A percentile compares a stretch with the other conserved stretches of the same genome.
Evolutionary conservation across 768 basidiomycete genomes (phyloP).

Genomic region (Boletus vermiculosoides): DNA sequence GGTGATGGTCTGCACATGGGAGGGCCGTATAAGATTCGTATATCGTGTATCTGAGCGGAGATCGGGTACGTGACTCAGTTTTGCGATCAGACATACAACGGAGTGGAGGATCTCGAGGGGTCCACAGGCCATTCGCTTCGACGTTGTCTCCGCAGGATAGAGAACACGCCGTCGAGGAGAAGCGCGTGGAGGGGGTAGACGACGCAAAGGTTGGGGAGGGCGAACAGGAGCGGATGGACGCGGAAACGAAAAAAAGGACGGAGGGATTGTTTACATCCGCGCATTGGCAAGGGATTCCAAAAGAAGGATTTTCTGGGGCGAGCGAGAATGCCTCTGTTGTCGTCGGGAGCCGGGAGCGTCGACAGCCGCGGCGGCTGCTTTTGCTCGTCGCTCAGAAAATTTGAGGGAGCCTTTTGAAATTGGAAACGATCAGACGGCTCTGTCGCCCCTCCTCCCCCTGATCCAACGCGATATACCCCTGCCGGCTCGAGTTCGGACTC

Average conservation of each 20-base stretch:
- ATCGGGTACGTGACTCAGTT: constrained; percentile 20
- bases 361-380: constrained; percentile 22
- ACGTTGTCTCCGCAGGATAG: constrained; percentile 6
- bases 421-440: constrained; percentile 14
- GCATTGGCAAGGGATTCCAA: constrained; percentile 24
- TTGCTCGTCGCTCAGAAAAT: constrained; percentile 23
- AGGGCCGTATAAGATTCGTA: constrained; percentile 22
- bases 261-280: constrained; percentile 32
- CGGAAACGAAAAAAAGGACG: constrained; percentile 31
- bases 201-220: constrained; percentile 1
- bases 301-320: constrained; percentile 20
- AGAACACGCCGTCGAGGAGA: constrained; percentile 9
- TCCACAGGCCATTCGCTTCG: constrained; percentile 26
- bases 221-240: constrained; percentile 19
- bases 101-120: constrained; percentile 12
- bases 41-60: constrained; percentile 8
- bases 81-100: constrained; percentile 17
- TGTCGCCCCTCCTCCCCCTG: constrained; percentile 4
- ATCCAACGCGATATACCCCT: neutral
- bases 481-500: neutral
- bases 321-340: constrained; percentile 19
- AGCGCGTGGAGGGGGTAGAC: constrained; percentile 7
- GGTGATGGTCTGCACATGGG: constrained; percentile 28
- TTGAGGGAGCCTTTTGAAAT: constrained; percentile 28
- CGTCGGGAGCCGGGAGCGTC: constrained; percentile 27